Evolutionary conservation across 345 rosid genomes (phyloP).

Genomic region (Zanthoxylum bungeanum): DNA sequence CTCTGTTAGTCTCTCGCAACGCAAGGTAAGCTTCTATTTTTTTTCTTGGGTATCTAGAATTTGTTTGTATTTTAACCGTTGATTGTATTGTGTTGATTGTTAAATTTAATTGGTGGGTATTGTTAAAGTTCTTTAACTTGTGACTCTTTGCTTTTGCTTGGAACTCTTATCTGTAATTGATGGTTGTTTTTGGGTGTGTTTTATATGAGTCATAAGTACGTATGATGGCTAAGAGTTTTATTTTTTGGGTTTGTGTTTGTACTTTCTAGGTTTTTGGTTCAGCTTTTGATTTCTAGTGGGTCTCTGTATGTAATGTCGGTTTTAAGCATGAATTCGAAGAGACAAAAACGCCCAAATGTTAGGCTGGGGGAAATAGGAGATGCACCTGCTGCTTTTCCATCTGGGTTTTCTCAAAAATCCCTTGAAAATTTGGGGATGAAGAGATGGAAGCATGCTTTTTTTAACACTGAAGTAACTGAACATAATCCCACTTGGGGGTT

Average conservation of each 20-base stretch:
- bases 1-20: not conserved
- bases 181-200: not conserved
- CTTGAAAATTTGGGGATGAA: slow-evolving; percentile 23
- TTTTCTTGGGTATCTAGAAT: not conserved
- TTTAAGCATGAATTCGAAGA: slow-evolving; percentile 45
- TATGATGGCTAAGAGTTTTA: not conserved
- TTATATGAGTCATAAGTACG: not conserved
- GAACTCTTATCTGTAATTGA: not conserved
- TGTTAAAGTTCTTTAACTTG: not conserved
- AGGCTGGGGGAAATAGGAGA: no score
- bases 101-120: slow-evolving; percentile 7
- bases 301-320: slow-evolving; percentile 36
- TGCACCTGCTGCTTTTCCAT: slow-evolving; percentile 61
- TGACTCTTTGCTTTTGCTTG: slow-evolving; percentile 12
- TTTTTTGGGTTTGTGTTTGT: slow-evolving; percentile 12
- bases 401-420: slow-evolving; percentile 34
- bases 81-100: not conserved
- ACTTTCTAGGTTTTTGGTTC: slow-evolving; percentile 22
- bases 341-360: no score
- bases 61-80: not conserved
- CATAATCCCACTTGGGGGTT: slow-evolving; percentile 13
- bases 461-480: slow-evolving; percentile 15
- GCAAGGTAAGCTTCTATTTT: slow-evolving; percentile 18
- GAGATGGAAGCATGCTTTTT: slow-evolving; percentile 29
- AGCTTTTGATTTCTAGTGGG: slow-evolving; percentile 16